A percentile compares a stretch with the other conserved stretches of the same genome.
phyloP scores from a whole-genome alignment of 2,329 filamentous ascomycete species.

The Sarocladium kiliense region DNA sequence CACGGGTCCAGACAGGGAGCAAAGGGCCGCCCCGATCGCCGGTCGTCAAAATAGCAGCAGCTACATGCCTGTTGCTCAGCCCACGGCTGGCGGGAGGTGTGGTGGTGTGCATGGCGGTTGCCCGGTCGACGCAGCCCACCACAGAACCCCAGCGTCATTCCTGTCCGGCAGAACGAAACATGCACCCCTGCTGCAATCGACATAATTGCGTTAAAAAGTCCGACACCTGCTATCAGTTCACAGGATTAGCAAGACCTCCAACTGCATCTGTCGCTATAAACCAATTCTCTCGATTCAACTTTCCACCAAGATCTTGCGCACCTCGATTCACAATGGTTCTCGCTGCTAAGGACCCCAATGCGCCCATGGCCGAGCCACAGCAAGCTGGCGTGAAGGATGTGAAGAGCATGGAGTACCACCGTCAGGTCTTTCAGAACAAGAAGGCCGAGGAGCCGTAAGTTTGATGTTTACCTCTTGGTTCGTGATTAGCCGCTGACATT shows the following conservation, averaged over 20 bases:
- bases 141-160: conserved; percentile 2
- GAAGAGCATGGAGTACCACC: conserved; percentile 73
- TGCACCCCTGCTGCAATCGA: conserved; percentile 5
- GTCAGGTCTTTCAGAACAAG: conserved; percentile 68
- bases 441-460: conserved; percentile 62
- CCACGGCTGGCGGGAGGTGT: neutral
- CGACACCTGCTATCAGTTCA: neutral
- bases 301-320: too few species aligned
- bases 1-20: neutral
- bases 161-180: conserved; percentile 7
- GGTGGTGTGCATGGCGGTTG: neutral
- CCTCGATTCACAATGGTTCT: conserved; percentile 42
- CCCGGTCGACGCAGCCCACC: neutral
- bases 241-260: neutral
- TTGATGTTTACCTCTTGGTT: conserved; percentile 1
- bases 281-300: neutral
- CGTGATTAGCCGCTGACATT: neutral
- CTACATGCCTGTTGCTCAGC: neutral
- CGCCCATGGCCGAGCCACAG: conserved; percentile 32
- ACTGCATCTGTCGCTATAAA: neutral
- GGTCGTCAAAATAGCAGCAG: neutral
- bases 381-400: conserved; percentile 37
- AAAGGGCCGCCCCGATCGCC: neutral
- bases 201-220: conserved; percentile 8
- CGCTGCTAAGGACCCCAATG: conserved; percentile 62